phyloP scores from a whole-genome alignment of 345 rosid genomes.

The Citrus unshiu region DNA sequence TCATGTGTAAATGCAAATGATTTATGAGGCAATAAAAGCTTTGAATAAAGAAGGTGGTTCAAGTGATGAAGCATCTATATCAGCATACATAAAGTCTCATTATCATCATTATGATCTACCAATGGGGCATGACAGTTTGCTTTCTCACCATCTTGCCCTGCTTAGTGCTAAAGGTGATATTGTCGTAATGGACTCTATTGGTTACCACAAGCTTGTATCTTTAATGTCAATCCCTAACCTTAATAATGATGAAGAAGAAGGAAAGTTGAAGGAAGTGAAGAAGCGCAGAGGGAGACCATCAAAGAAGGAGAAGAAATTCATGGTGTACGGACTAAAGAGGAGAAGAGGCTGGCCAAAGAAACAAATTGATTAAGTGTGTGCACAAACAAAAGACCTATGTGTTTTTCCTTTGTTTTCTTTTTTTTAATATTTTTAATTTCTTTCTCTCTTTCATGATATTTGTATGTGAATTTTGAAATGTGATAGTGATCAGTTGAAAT shows the following conservation, averaged over 20 bases:
- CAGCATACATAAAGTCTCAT: background rate
- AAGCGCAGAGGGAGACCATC: background rate
- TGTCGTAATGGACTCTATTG: background rate
- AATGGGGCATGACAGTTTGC: background rate
- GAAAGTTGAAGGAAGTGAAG: background rate
- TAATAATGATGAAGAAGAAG: no score
- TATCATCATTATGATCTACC: background rate
- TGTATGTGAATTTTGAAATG: no score
- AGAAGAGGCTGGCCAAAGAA: background rate
- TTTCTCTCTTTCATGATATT: no score
- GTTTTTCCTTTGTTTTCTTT: no score
- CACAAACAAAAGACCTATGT: no score
- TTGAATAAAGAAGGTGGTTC: constrained; percentile 7
- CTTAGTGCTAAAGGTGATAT: background rate
- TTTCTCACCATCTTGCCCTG: background rate
- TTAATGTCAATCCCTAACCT: background rate
- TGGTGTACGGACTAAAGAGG: background rate
- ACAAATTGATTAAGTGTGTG: no score
- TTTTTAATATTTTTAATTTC: no score
- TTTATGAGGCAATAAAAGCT: background rate
- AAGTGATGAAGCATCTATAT: background rate
- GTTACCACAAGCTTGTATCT: background rate
- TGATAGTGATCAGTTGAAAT: no score
- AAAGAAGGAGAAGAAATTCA: background rate
- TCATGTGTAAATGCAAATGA: background rate